Conservation (phyloP, 23 red algal species). For the Gracilariopsis chorda region DNA sequence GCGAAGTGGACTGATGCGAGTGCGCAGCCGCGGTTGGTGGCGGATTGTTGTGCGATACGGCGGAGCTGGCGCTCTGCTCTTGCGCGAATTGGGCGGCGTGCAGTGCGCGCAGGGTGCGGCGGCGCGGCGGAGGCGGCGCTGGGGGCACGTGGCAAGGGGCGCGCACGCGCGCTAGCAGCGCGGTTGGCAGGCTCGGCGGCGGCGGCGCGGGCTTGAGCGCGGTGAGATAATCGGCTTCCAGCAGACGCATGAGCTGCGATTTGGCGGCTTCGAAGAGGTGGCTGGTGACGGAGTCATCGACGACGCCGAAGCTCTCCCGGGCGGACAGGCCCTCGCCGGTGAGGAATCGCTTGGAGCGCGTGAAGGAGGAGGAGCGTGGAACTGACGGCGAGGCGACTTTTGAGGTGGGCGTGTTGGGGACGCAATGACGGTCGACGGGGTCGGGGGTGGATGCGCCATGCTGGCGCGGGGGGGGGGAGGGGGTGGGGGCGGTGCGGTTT, state of each 20-base stretch:
- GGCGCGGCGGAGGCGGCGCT: background rate
- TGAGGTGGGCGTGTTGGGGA: no score
- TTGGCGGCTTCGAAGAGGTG: background rate
- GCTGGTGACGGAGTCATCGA: background rate
- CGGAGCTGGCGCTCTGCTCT: background rate
- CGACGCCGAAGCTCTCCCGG: slow-evolving; percentile 28
- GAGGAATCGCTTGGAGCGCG: slow-evolving; percentile 13
- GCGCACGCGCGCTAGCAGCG: background rate
- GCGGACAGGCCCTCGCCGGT: slow-evolving; percentile 18
- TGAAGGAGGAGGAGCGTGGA: slow-evolving; percentile 34
- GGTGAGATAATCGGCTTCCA: background rate
- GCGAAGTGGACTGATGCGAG: background rate
- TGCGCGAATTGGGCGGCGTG: background rate
- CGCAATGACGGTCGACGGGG: no score
- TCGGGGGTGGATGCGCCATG: no score
- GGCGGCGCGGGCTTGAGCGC: background rate
- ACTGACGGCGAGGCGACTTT: background rate
- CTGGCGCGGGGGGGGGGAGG: no score
- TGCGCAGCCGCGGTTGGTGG: background rate
- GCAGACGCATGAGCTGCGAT: background rate
- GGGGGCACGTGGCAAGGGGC: no score
- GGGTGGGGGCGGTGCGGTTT: no score
- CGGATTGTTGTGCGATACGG: background rate
- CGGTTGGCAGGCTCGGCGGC: background rate
- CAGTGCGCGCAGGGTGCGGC: background rate